These are phyloP conservation scores for Verruconis gallopava DNA, from an alignment of 2,329 filamentous ascomycete species.

Conservation along the genomic window DNA sequence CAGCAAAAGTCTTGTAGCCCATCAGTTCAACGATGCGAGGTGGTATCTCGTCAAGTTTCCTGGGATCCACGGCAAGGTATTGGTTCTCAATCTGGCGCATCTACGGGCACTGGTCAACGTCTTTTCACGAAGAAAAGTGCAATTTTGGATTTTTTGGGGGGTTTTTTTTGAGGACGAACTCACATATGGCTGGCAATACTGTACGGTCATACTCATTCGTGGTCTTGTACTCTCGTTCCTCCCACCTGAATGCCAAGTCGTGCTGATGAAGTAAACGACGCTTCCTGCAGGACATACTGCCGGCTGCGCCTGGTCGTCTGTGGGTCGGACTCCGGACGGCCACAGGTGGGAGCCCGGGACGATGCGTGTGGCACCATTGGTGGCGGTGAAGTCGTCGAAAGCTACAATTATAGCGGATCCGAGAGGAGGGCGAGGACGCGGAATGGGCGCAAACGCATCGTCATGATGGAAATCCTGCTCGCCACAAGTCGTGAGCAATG, in stretches of 20 bases:
- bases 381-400: conserved; percentile 21
- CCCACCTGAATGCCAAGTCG: conserved; percentile 27
- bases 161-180: neutral
- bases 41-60: conserved; percentile 19
- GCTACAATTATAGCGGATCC: conserved; percentile 23
- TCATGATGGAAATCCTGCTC: conserved; percentile 12
- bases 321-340: conserved; percentile 17
- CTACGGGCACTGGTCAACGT: conserved; percentile 10
- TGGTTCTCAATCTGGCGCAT: conserved; percentile 23
- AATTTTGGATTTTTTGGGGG: conserved; percentile 21
- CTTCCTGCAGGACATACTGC: conserved; percentile 26
- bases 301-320: conserved; percentile 20
- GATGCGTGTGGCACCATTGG: conserved; percentile 25
- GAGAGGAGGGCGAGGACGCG: conserved; percentile 23
- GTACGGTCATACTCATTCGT: conserved; percentile 26
- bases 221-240: conserved; percentile 19
- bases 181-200: conserved; percentile 29
- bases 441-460: conserved; percentile 20
- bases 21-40: conserved; percentile 22
- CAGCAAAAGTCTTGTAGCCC: conserved; percentile 21
- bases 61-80: conserved; percentile 21
- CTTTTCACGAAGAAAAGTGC: conserved; percentile 44
- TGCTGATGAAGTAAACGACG: conserved; percentile 15
- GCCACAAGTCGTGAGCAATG: too few relatives aligned
- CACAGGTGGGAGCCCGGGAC: conserved; percentile 26